Conservation (phyloP, 805 yeast genomes). For the Hanseniaspora vineae region DNA sequence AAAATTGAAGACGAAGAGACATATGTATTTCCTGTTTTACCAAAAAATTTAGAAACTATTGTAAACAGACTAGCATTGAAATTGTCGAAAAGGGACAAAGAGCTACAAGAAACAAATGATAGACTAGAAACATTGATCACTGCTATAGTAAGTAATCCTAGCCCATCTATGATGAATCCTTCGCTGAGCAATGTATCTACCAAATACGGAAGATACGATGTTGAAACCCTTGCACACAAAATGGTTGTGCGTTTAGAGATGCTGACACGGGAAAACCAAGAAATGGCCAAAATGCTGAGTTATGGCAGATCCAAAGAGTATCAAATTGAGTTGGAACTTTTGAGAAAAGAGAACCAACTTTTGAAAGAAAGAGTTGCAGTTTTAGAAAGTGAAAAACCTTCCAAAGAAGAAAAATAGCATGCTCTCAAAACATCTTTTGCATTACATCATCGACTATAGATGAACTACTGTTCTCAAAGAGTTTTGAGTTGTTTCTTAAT, state of each 20-base stretch:
- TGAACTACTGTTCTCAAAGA: no score
- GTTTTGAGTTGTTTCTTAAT: no score
- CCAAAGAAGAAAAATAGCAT: neutral
- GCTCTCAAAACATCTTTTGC: no score
- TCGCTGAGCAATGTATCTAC: conserved; percentile 27
- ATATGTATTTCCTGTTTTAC: conserved; percentile 20
- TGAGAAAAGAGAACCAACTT: conserved; percentile 38
- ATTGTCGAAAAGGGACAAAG: conserved; percentile 33
- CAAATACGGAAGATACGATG: conserved; percentile 52
- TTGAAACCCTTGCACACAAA: conserved; percentile 62
- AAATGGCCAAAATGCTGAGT: conserved; percentile 55
- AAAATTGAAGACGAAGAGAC: conserved; percentile 4
- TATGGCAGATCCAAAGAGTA: conserved; percentile 66
- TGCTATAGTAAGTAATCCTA: conserved; percentile 39
- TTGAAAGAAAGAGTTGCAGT: conserved; percentile 20
- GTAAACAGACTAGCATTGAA: conserved; percentile 36
- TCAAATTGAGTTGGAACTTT: conserved; percentile 52
- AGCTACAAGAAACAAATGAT: conserved; percentile 46
- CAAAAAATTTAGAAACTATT: conserved; percentile 32
- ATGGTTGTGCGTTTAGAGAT: conserved; percentile 48
- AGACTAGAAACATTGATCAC: conserved; percentile 52
- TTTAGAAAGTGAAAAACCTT: neutral
- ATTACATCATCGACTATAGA: no score
- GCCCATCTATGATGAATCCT: conserved; percentile 1
- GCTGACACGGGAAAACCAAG: conserved; percentile 57